Conservation (phyloP, 1,139 yeast species). For the Pichiaceae sp. region DNA sequence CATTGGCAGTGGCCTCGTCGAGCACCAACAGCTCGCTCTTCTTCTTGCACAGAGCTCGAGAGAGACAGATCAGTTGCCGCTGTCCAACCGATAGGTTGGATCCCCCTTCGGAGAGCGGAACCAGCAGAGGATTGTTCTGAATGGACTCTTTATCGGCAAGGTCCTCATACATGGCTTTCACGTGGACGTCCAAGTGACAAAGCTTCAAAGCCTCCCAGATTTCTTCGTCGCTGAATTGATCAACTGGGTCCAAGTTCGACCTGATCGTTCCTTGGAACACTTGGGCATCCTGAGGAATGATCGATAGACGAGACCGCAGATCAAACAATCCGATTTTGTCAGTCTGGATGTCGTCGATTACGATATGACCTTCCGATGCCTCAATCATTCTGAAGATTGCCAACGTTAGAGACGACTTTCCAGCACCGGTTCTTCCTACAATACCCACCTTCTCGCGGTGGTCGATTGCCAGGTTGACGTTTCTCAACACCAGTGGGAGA, state of each 20-base stretch:
- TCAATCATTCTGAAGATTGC: conserved; percentile 90
- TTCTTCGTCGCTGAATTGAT: conserved; percentile 59
- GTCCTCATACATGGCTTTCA: conserved; percentile 43
- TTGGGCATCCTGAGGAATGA: conserved; percentile 96
- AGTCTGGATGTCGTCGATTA: conserved; percentile 67
- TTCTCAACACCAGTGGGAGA: conserved; percentile 69
- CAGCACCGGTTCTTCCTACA: conserved; percentile 97
- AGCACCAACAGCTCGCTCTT: conserved; percentile 64
- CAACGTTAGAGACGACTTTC: conserved; percentile 84
- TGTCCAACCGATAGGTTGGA: conserved; percentile 86
- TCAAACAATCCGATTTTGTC: conserved; percentile 70
- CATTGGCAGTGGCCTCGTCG: conserved; percentile 98
- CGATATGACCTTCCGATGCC: conserved; percentile 62
- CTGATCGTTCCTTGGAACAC: conserved; percentile 89
- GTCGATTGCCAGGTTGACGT: conserved; percentile 58
- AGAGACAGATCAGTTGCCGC: conserved; percentile 84
- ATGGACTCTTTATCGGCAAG: conserved; percentile 17
- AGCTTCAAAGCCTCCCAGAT: conserved; percentile 82
- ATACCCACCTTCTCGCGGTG: conserved; percentile 87
- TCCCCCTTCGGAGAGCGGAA: conserved; percentile 72
- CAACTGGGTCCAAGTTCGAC: conserved; percentile 83
- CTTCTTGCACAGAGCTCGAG: conserved; percentile 76
- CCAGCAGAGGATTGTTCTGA: conserved; percentile 36
- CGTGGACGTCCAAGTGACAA: conserved; percentile 76
- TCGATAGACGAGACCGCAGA: conserved; percentile 75